Base-by-base conservation (phyloP, 2,329 filamentous ascomycete species). In the Phialophora expanda region DNA sequence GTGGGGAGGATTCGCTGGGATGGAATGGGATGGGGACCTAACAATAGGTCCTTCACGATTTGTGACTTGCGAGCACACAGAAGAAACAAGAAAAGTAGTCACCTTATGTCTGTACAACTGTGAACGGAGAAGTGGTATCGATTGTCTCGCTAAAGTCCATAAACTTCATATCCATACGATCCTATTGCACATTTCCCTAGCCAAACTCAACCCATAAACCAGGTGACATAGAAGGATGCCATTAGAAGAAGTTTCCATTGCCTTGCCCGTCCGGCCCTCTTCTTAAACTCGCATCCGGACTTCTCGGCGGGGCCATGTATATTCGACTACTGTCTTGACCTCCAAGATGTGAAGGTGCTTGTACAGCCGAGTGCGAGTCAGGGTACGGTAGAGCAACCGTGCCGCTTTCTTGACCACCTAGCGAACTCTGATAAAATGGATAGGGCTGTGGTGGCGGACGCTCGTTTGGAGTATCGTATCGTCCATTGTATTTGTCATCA, bases 401-500 rank as follows among this genome's bases (percentile, higher is more conserved):
- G 48, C 62, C 55, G 38, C 53, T 67, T 20, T 67, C 65, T 32
- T 67, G 65, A 24, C 66, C 51, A 20, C 58, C 48, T 28, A 30
- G 55, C 26, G 58, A 63, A 11, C 26, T 56, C 7, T 41, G 60
- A 32, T 63, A 64, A 30, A 32, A 61, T 34, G n/a, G 55, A 24
- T 55, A 54, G 12, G 32, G 8, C 46, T 44, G 59, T 14, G 61
- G 64, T 9, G 24, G 61, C 11, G 34, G 51, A 6, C 58, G 44
- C 24, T 53, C 28, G n/a, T 22, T 24, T 2, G 60, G 56, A 50
- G 58, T 22, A 14, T 56, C 58, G 17, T 56, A 61, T 30, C 51
- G 55, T 24, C 56, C 50, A 38, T 58, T 26, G 26, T 62, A 67
- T 41, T 67, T 56, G 50, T 71, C 67, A 26, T 68, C 68, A 44